These are phyloP conservation scores for Sechiopsis laciniata DNA, from an alignment of 306 rosid genomes.

Conservation along the genomic window DNA sequence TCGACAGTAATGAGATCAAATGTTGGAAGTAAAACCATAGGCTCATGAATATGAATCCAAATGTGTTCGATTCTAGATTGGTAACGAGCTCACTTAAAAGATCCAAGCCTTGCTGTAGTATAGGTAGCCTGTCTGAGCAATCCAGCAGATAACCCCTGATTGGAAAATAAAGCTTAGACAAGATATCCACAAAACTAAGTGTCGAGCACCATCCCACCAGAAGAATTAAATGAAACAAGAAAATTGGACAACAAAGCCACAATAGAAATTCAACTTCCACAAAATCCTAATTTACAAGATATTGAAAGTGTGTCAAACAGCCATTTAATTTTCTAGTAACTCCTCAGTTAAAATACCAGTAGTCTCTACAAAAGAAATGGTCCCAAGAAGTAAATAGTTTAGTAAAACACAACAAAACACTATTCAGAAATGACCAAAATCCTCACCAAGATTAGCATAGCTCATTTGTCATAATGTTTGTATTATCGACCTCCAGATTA, in stretches of 20 bases:
- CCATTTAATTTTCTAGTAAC: conserved; percentile 1
- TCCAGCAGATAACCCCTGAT: conserved; percentile 94
- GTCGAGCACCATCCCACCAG: neutral
- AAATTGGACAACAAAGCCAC: neutral
- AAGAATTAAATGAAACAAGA: neutral
- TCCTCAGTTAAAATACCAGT: neutral
- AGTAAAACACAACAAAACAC: neutral
- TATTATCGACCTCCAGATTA: too few relatives aligned
- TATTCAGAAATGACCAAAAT: neutral
- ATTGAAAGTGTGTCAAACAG: neutral
- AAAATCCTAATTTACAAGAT: neutral
- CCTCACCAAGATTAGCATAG: too few relatives aligned
- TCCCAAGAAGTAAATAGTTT: neutral
- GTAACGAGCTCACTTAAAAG: conserved; percentile 60
- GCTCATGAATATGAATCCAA: neutral
- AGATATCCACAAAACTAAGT: conserved; percentile 14
- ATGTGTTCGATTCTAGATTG: neutral
- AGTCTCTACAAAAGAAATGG: neutral
- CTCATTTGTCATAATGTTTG: too few relatives aligned
- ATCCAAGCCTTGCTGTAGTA: conserved; percentile 95
- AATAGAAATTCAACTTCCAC: neutral
- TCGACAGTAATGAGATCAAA: neutral
- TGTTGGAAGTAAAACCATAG: conserved; percentile 9
- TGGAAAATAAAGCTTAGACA: conserved; percentile 30
- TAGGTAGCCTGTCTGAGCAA: conserved; percentile 93